Conservation (phyloP, 192 early-diverging fungal species). For the Tieghemiomyces parasiticus region DNA sequence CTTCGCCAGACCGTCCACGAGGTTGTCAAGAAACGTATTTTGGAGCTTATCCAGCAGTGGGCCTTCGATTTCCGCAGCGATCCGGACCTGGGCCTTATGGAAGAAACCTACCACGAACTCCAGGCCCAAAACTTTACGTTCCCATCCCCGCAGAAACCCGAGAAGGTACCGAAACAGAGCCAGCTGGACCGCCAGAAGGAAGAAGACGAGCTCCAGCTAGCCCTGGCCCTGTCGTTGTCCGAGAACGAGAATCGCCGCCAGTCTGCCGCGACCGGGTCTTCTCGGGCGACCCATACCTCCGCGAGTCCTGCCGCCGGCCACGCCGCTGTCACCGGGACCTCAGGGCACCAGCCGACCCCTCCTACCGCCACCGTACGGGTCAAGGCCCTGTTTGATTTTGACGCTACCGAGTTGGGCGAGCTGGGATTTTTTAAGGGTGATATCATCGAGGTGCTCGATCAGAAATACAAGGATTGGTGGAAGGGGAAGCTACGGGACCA, state of each 20-base stretch:
- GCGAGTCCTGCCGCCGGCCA: conserved; percentile 14
- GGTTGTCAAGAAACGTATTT: conserved; percentile 59
- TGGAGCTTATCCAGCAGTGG: conserved; percentile 88
- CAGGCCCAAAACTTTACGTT: conserved; percentile 34
- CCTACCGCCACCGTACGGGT: conserved; percentile 45
- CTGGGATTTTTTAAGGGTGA: conserved; percentile 79
- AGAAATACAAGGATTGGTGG: conserved; percentile 98
- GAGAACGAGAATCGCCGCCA: conserved; percentile 29
- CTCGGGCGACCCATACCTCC: not conserved
- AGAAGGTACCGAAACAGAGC: conserved; percentile 49
- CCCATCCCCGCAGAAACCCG: conserved; percentile 66
- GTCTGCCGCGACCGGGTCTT: too few relatives aligned
- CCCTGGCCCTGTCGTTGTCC: conserved; percentile 78
- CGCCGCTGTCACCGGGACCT: too few relatives aligned
- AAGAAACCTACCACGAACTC: conserved; percentile 43
- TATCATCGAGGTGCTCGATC: conserved; percentile 79
- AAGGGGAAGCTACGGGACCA: conserved; percentile 77
- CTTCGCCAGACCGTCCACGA: conserved; percentile 45
- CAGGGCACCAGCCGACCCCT: too few relatives aligned
- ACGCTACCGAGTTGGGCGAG: conserved; percentile 78
- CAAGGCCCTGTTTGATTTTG: conserved; percentile 87
- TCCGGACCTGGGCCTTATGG: conserved; percentile 64
- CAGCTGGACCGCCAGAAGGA: conserved; percentile 81
- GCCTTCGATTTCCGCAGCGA: conserved; percentile 69
- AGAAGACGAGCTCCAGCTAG: conserved; percentile 87